Percentiles rank a stretch among this genome's conserved stretches.
phyloP scores from a whole-genome alignment of 345 rosid species.

The Adansonia digitata region DNA sequence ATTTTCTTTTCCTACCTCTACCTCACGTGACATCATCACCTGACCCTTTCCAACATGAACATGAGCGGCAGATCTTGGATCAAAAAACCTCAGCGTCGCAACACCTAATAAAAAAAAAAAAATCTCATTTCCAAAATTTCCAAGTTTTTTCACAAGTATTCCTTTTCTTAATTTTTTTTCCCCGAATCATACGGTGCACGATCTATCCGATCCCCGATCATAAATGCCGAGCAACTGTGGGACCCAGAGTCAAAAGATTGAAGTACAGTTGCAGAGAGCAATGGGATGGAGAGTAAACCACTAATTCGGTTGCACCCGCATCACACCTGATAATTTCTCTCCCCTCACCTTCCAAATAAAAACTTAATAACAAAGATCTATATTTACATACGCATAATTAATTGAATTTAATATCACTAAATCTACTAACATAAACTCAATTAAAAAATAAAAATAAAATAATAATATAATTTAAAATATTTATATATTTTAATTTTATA shows the following conservation, averaged over 20 bases:
- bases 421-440: no score
- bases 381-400: no score
- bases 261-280: not conserved
- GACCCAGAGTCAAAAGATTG: not conserved
- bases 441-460: no score
- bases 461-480: no score
- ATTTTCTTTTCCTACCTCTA: not conserved
- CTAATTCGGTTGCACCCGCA: not conserved
- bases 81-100: not conserved
- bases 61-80: conserved; percentile 19
- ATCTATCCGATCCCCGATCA: not conserved
- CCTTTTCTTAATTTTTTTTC: not conserved
- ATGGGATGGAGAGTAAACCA: not conserved
- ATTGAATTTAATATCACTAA: no score
- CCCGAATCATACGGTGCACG: conserved; percentile 2
- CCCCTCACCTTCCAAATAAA: not conserved
- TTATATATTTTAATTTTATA: no score
- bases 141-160: not conserved
- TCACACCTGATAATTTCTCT: conserved; percentile 8
- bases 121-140: not conserved
- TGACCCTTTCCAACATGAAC: conserved; percentile 33
- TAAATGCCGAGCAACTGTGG: not conserved
- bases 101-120: not conserved
- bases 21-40: conserved; percentile 28
- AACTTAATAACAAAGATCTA: no score